Evolutionary conservation across 2,329 filamentous ascomycete genomes (phyloP).

Genomic region (Fusarium multiceps): DNA sequence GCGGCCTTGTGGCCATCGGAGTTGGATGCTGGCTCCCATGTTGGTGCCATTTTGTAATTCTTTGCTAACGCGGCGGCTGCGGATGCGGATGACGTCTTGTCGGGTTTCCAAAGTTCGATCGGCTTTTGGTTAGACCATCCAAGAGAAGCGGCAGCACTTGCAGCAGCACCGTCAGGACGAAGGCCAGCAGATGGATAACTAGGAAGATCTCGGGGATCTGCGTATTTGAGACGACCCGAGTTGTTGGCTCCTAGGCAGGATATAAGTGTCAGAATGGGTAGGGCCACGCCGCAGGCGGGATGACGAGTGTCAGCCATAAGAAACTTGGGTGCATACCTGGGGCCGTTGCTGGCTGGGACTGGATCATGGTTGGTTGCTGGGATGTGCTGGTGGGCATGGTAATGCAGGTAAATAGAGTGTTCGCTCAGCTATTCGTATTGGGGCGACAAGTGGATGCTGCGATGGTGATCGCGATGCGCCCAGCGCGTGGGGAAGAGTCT

Average conservation of each 20-base stretch:
- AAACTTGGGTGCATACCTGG: constrained; percentile 42
- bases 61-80: constrained; percentile 57
- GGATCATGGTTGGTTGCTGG: constrained; percentile 45
- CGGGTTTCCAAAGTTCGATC: constrained; percentile 74
- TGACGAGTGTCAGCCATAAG: constrained; percentile 23
- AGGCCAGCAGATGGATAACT: constrained; percentile 78
- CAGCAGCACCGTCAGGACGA: constrained; percentile 67
- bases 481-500: constrained; percentile 7
- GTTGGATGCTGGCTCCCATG: constrained; percentile 72
- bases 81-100: constrained; percentile 64
- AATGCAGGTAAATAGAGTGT: constrained; percentile 23
- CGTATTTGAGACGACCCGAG: constrained; percentile 72
- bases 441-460: constrained; percentile 22
- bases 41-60: constrained; percentile 57
- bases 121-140: constrained; percentile 77
- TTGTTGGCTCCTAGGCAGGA: constrained; percentile 41
- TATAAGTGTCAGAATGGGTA: constrained; percentile 31
- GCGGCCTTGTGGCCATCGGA: constrained; percentile 80
- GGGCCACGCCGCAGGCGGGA: constrained; percentile 18
- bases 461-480: constrained; percentile 13
- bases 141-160: constrained; percentile 78
- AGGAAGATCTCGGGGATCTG: constrained; percentile 77
- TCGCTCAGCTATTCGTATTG: constrained; percentile 33
- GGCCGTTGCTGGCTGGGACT: constrained; percentile 38
- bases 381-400: constrained; percentile 35